Percentiles rank a stretch among this genome's conserved stretches.
Conservation (phyloP, 2,329 filamentous ascomycete species). For the Sphaceloma murrayae region DNA sequence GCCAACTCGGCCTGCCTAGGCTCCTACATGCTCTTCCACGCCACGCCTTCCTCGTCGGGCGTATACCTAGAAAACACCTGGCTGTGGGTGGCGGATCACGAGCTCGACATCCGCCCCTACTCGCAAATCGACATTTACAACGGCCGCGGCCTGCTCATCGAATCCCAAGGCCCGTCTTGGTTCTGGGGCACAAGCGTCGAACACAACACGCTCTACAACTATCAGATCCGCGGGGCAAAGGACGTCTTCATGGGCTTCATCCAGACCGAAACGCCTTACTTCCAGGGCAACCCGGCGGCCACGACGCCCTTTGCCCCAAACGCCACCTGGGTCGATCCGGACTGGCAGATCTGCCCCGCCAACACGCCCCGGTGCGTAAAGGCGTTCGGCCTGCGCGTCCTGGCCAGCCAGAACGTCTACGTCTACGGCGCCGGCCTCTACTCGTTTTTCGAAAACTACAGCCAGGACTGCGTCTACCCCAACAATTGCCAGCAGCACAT, state of each 20-base stretch:
- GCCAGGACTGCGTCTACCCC: slow-evolving; percentile 38
- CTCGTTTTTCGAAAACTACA: slow-evolving; percentile 52
- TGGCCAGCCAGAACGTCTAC: slow-evolving; percentile 34
- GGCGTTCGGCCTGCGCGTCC: slow-evolving; percentile 36
- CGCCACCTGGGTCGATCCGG: slow-evolving; percentile 35
- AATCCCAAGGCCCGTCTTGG: slow-evolving; percentile 69
- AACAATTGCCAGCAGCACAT: slow-evolving; percentile 45
- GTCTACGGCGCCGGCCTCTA: slow-evolving; percentile 45
- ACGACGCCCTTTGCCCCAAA: slow-evolving; percentile 47
- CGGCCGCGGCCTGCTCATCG: slow-evolving; percentile 71
- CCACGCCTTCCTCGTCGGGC: slow-evolving; percentile 44
- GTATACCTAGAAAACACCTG: slow-evolving; percentile 83
- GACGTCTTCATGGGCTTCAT: slow-evolving; percentile 55
- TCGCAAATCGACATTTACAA: slow-evolving; percentile 85
- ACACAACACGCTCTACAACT: slow-evolving; percentile 61
- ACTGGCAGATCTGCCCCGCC: slow-evolving; percentile 31
- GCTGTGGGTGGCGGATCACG: slow-evolving; percentile 89
- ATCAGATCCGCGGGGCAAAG: slow-evolving; percentile 51
- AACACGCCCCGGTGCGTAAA: slow-evolving; percentile 26
- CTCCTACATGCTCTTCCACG: slow-evolving; percentile 55
- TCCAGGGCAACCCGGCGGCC: slow-evolving; percentile 55
- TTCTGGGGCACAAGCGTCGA: slow-evolving; percentile 58
- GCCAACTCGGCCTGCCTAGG: slow-evolving; percentile 62
- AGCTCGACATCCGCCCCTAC: slow-evolving; percentile 86
- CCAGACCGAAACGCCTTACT: slow-evolving; percentile 64